Base-by-base conservation (phyloP, 805 yeast genomes). In the Saccharomycopsis sp. region DNA sequence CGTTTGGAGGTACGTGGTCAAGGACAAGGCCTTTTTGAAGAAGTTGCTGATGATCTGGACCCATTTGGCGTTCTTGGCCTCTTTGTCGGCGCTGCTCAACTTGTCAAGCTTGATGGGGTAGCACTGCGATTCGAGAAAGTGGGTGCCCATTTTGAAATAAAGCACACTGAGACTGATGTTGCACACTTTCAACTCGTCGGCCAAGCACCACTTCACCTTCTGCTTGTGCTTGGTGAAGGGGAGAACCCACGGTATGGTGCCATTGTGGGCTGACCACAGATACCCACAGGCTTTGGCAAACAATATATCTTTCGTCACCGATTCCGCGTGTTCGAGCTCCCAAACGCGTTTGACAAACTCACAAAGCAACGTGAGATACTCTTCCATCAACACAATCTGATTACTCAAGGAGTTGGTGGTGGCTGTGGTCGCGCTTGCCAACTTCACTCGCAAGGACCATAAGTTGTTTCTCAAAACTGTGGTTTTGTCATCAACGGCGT, bases 11-110 rank as follows among this genome's bases (percentile, higher is more conserved):
- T 43, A 43, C 4, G 17, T 20, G 8, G 35, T 17, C 20, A 43
- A 30, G 15, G 37, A 18, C 4, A 40, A 18, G 10, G 45, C 45
- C n/a, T 43, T 39, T 30, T 46, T 46, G 26, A 46, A 43, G 17
- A 34, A 43, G 8, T 43, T 46, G 3, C 32, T 30, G 3, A 18
- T 34, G 5, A 46, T 27, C 19, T 26, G 4, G 17, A 10, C 21
- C 49, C 49, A 46, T 34, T 36, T 39, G 2, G 18, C 26, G n/a
- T 33, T 26, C 23, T 39, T 31, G 4, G 30, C 19, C 2, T 42
- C 25, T 5, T 30, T 33, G 39, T 10, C 31, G 32, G 31, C 6
- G 20, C n/a, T n/a, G n/a, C n/a, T n/a, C n/a, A n/a, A n/a, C n/a
- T n/a, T n/a, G n/a, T n/a, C n/a, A n/a, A n/a, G n/a, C n/a, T n/a